phyloP scores from a whole-genome alignment of 805 yeast genomes.

The Wickerhamiella siamensis region DNA sequence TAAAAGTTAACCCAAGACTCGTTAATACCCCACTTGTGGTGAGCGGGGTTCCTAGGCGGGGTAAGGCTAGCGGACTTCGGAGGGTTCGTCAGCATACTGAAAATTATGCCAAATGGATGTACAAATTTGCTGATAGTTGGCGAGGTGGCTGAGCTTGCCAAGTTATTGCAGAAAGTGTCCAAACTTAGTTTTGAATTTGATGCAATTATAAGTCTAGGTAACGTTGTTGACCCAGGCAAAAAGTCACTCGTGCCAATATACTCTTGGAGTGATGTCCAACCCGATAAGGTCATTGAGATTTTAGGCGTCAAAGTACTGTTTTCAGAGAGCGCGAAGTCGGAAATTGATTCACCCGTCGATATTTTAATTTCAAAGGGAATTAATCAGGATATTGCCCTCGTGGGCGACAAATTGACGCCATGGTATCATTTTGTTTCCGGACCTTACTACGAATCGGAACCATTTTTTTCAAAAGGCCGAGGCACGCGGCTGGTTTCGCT shows the following conservation, averaged over 20 bases:
- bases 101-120: no score
- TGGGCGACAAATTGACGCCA: background rate
- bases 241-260: background rate
- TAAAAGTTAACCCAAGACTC: no score
- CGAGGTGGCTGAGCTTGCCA: background rate
- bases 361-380: background rate
- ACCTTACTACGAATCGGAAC: slow-evolving; percentile 1
- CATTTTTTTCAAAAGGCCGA: background rate
- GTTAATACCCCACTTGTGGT: no score
- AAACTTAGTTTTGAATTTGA: background rate
- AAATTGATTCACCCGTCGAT: background rate
- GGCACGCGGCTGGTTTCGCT: background rate
- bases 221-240: no score
- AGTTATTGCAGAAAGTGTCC: background rate
- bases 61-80: no score
- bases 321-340: background rate
- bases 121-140: background rate
- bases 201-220: background rate
- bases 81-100: no score
- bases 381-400: background rate
- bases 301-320: background rate
- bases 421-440: background rate
- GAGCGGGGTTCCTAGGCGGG: no score
- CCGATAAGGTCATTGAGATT: background rate
- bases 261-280: background rate